Evolutionary conservation across 2,329 filamentous ascomycete genomes (phyloP).

Genomic region (Cadophora luteo-olivacea): DNA sequence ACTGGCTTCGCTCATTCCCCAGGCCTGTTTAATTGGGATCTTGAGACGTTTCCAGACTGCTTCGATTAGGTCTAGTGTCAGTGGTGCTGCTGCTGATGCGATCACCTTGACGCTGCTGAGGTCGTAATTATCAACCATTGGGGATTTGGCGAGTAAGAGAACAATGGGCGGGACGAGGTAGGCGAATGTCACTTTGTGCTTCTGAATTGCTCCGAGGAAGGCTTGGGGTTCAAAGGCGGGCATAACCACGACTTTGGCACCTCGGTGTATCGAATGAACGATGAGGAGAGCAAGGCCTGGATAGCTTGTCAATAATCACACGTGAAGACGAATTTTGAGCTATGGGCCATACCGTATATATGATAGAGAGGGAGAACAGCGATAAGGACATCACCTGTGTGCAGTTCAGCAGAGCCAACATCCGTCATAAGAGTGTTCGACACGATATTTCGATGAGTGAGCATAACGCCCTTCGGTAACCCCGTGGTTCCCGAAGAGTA

Average conservation of each 20-base stretch:
- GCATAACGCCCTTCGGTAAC: conserved; percentile 86
- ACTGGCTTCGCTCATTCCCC: conserved; percentile 86
- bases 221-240: conserved; percentile 78
- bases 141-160: conserved; percentile 78
- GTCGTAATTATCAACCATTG: conserved; percentile 78
- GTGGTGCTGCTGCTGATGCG: conserved; percentile 83
- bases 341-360: conserved; percentile 52
- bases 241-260: conserved; percentile 72
- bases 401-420: conserved; percentile 53
- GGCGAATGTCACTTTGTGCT: conserved; percentile 73
- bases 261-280: conserved; percentile 68
- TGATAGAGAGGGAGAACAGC: conserved; percentile 88
- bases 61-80: conserved; percentile 79
- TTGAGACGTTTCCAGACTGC: conserved; percentile 74
- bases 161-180: conserved; percentile 86
- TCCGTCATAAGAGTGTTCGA: conserved; percentile 68
- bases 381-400: conserved; percentile 51
- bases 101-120: conserved; percentile 79
- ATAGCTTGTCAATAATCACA: no score
- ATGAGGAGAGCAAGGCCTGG: conserved; percentile 67
- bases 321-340: no score
- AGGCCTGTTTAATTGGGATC: conserved; percentile 85
- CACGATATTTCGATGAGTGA: conserved; percentile 83
- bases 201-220: conserved; percentile 77
- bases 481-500: conserved; percentile 55